Evolutionary conservation across 2,329 filamentous ascomycete species (phyloP), one percentile per base, ranked within the genome.

Genomic region (Botrytis deweyae): DNA sequence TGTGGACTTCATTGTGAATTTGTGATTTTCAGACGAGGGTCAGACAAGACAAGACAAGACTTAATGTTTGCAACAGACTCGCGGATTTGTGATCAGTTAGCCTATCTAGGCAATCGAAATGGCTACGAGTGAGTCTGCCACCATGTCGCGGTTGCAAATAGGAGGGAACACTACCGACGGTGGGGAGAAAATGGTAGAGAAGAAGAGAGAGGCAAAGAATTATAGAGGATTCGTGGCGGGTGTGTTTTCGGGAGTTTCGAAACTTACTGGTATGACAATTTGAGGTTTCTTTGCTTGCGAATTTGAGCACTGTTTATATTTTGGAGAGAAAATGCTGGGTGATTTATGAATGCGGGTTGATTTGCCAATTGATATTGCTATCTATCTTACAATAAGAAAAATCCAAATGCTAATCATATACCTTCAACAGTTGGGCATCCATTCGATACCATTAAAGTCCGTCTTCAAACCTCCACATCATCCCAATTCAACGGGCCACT

Each of bases 161-260:
- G 29, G n/a, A 63, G 65, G 38, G 58, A 55, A 69, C 55, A n/a
- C 2, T 22, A 42, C n/a, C n/a, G 44, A 59, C 33, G 36, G 1
- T 12, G 42, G 67, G 2, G 70, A 52, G 55, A 77, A 70, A 70
- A 74, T 76, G 75, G 75, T 73, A 72, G 78, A 79, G 65, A 78
- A 79, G 77, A 76, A 78, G 73, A 77, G 75, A 71, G 75, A 75
- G 52, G 73, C 74, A 96, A 77, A 78, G 72, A 81, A 81, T 65
- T 98, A 98, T 86, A 95, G 93, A 80, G 96, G 95, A n/a, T 99
- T 98, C 81, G 93, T 98, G 42, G 96, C 93, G 0, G 96, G 96
- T n/a, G 90, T 98, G 10, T 98, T 98, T 81, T 97, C 93, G 55
- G 96, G 96, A 38, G 92, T 98, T 80, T 91, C 95, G 74, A 98